Evolutionary conservation across 495 filamentous ascomycete species (phyloP), one percentile per base, ranked within the genome.

Genomic region (Penicillium cosmopolitanum): DNA sequence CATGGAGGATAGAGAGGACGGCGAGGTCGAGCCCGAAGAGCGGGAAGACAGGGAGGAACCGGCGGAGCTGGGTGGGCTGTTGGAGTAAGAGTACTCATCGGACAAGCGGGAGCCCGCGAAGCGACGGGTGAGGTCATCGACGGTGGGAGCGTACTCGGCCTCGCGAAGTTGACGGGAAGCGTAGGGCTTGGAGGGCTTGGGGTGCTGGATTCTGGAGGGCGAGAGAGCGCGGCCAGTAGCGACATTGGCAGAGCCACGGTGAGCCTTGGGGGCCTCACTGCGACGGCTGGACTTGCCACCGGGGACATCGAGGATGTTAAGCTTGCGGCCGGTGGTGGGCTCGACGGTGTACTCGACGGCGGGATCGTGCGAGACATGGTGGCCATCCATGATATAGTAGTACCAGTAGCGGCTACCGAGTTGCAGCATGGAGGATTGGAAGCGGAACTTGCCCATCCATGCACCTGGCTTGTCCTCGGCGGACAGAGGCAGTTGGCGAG

Each of bases 361-460:
- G 51, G 96, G 95, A 78, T 98, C 95, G 82, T 98, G 94, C 50
- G 95, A 94, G 74, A 97, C 89, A 76, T 97, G 93, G 86, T 97
- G 97, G 59, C 95, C 95, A 71, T 98, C 95, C 79, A 98, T 96
- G 89, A 98, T 97, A 83, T 97, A 98, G 85, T 98, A 98, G 86
- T 98, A 98, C 95, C 96, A 98, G 87, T 97, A 98, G 66, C 95
- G 87, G 69, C 88, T 84, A 58, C 93, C 91, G 55, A 90, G 81
- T 80, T 93, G 85, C 54, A 97, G 83, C 58, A 90, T 89, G 47
- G 85, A 77, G 72, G 87, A 88, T 79, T 94, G 92, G 81, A 98
- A 96, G 77, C 90, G 87, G 84, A 98, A 97, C 71, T 92, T 96
- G 72, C 95, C 96, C 67, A 91, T 88, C 90, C 96, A 97, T 56